Evolutionary conservation across 164 flowering plant species (phyloP).

Genomic region (Cinnamomum micranthum): DNA sequence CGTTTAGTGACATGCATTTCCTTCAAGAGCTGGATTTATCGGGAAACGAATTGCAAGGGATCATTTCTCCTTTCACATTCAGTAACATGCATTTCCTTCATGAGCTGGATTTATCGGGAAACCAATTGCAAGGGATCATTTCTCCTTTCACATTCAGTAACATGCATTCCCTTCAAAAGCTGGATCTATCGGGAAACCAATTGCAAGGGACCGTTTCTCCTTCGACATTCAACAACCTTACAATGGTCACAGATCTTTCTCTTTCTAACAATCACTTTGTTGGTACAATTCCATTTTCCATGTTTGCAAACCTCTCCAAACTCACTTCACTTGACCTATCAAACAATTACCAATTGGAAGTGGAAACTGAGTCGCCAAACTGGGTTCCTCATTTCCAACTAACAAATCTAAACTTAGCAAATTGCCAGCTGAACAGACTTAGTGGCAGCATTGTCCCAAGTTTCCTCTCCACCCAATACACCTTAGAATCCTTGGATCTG

Average conservation of each 20-base stretch:
- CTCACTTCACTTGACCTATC: not conserved
- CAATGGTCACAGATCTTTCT: not conserved
- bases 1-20: too few species aligned
- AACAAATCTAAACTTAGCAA: not conserved
- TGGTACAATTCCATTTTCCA: not conserved
- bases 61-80: too few species aligned
- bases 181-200: not conserved
- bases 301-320: constrained; percentile 5
- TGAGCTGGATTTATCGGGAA: too few species aligned
- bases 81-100: not conserved
- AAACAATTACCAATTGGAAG: not conserved
- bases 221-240: not conserved
- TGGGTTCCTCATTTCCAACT: constrained; percentile 4
- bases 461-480: not conserved
- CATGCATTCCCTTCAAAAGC: too few species aligned
- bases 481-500: not conserved
- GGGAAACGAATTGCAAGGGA: too few species aligned
- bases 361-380: not conserved
- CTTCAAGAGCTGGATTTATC: too few species aligned
- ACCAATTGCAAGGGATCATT: too few species aligned
- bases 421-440: not conserved
- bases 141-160: too few species aligned
- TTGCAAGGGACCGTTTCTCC: not conserved
- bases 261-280: not conserved
- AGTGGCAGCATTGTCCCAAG: not conserved